Base-by-base conservation (phyloP, 140 eudicot species). In the Erigeron philadelphicus region DNA sequence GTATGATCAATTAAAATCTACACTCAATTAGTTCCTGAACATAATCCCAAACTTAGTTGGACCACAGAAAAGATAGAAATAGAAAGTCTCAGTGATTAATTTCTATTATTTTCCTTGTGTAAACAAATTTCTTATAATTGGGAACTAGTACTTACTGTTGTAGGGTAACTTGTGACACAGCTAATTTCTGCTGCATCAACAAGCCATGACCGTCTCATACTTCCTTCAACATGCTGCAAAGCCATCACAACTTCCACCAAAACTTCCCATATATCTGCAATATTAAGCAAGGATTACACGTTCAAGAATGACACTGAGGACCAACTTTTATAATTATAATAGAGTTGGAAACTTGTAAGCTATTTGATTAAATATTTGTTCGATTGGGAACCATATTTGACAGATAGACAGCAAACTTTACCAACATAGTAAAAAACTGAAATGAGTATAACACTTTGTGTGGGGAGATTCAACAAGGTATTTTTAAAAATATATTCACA, bases 191-290 rank as follows among this genome's bases (percentile, higher is more conserved):
- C 83, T 61, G 85, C 81, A 73, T 90, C 90, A 80, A 88, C 69
- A 60, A 93, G 95, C 98, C 98, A 93, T 68, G 83, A 88, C 64
- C 82, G 83, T 81, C 83, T 89, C 52, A 67, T 78, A 67, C 83
- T 83, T 59, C 82, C 94, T 60, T 87, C 84, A 19, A 84, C 84
- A 63, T 83, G 82, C 64, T 87, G 94, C 81, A 93, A 82, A 46
- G 87, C 81, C 60, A 80, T 76, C 38, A 78, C 84, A 31, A 93
- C 82, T 68, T 93, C 98, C 53, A 87, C 84, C 44, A 89, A 58
- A 73, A 83, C 79, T 35, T 81, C 88, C 98, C 98, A 93, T 75
- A 83, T 70, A 72, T 66, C 98, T 93, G 87, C 45, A 64, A 67
- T 50, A 52, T 59, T 41, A 46, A 16, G 71, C 3, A 72, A 59